phyloP scores from a whole-genome alignment of 176 grass and related monocot species.

The Secale cereale region DNA sequence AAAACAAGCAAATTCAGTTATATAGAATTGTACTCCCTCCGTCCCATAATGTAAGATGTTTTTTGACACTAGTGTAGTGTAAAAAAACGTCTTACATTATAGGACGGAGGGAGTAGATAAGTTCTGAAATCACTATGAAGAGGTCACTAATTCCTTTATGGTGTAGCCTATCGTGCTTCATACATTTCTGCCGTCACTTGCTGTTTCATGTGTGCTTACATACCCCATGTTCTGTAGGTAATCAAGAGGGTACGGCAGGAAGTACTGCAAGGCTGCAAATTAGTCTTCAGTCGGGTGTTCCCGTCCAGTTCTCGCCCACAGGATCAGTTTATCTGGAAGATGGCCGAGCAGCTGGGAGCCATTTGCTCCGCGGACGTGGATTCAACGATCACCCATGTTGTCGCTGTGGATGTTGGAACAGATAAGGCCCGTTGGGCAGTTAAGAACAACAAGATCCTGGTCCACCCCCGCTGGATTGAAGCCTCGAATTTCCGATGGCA shows the following conservation, averaged over 20 bases:
- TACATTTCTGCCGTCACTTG: background rate
- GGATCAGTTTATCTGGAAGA: slow-evolving; percentile 74
- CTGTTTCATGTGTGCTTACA: background rate
- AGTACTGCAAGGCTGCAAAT: slow-evolving; percentile 69
- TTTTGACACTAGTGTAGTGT: no score
- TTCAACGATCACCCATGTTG: slow-evolving; percentile 55
- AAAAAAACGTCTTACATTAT: no score
- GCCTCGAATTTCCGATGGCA: slow-evolving; percentile 66
- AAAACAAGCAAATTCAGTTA: background rate
- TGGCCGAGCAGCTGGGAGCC: slow-evolving; percentile 75
- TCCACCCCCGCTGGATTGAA: slow-evolving; percentile 73
- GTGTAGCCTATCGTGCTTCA: background rate
- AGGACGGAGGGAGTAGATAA: no score
- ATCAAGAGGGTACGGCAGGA: slow-evolving; percentile 56
- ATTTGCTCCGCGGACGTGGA: slow-evolving; percentile 61
- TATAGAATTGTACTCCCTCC: background rate
- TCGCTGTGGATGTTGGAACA: slow-evolving; percentile 53
- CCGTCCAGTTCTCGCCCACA: slow-evolving; percentile 29
- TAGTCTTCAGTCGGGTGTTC: slow-evolving; percentile 84
- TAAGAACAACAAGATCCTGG: slow-evolving; percentile 69
- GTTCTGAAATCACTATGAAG: slow-evolving; percentile 3
- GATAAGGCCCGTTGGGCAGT: slow-evolving; percentile 60
- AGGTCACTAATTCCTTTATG: background rate
- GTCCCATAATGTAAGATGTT: no score
- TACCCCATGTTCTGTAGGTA: slow-evolving; percentile 36